Percentiles rank a stretch among this genome's conserved stretches.
These are phyloP conservation scores for Coleophoma eucalyptorum DNA, from an alignment of 2,329 filamentous ascomycete genomes.

Conservation along the genomic window DNA sequence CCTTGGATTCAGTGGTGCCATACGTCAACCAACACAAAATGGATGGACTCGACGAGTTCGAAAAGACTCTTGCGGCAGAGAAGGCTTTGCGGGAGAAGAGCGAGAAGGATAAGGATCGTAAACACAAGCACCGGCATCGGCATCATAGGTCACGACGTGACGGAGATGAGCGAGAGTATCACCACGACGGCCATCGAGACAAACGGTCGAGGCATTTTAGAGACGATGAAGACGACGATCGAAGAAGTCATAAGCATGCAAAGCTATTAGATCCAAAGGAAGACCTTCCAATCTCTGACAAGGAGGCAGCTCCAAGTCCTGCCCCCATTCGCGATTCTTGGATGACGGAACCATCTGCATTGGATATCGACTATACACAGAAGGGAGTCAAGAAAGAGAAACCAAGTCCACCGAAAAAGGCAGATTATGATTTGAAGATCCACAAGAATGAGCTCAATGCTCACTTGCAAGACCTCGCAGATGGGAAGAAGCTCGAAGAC, in stretches of 20 bases:
- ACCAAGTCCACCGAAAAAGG: slow-evolving; percentile 25
- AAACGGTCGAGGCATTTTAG: slow-evolving; percentile 52
- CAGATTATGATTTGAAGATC: slow-evolving; percentile 37
- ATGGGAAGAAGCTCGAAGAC: slow-evolving; percentile 50
- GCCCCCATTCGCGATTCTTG: slow-evolving; percentile 67
- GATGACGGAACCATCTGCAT: slow-evolving; percentile 85
- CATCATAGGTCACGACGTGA: slow-evolving; percentile 27
- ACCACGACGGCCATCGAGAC: slow-evolving; percentile 53
- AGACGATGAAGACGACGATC: slow-evolving; percentile 30
- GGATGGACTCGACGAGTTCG: slow-evolving; percentile 67
- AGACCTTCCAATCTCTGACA: slow-evolving; percentile 47
- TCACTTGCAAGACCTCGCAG: slow-evolving; percentile 56
- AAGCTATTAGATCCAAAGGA: slow-evolving; percentile 45
- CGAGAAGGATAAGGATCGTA: slow-evolving; percentile 39
- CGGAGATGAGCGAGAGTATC: slow-evolving; percentile 28
- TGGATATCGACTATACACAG: slow-evolving; percentile 82
- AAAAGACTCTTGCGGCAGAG: slow-evolving; percentile 68
- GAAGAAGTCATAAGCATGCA: slow-evolving; percentile 27
- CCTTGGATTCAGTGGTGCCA: background rate
- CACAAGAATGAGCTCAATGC: slow-evolving; percentile 80
- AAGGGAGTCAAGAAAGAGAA: slow-evolving; percentile 52
- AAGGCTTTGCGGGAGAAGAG: slow-evolving; percentile 48
- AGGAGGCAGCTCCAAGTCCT: slow-evolving; percentile 34
- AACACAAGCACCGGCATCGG: slow-evolving; percentile 30
- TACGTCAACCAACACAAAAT: slow-evolving; percentile 25